A percentile compares a stretch with the other conserved stretches of the same genome.
These are phyloP conservation scores for Gryganskiella cystojenkinii DNA, from an alignment of 192 early-diverging fungal species.

Conservation along the genomic window DNA sequence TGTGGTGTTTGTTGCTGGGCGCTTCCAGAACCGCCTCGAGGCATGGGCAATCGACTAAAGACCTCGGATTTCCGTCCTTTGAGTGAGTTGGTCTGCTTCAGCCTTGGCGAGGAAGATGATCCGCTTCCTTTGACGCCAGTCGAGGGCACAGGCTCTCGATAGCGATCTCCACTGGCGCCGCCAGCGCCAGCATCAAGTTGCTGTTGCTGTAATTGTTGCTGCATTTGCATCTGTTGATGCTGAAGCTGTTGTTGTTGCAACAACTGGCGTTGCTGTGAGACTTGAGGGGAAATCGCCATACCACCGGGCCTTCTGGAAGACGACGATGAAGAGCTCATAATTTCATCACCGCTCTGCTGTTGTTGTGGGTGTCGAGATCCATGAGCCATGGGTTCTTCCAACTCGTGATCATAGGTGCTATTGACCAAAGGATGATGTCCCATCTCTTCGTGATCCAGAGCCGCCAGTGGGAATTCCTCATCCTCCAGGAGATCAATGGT, in stretches of 20 bases:
- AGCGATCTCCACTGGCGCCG: conserved; percentile 8
- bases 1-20: too few species aligned
- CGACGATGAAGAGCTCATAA: too few species aligned
- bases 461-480: conserved; percentile 41
- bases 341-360: neutral
- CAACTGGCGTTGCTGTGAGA: conserved; percentile 2
- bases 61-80: conserved; percentile 40
- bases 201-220: conserved; percentile 30
- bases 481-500: conserved; percentile 50
- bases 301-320: too few species aligned
- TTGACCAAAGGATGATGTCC: conserved; percentile 29
- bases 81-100: conserved; percentile 37
- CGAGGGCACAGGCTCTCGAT: conserved; percentile 31
- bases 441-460: conserved; percentile 41
- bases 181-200: conserved; percentile 14
- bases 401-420: conserved; percentile 39
- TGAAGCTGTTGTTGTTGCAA: conserved; percentile 34
- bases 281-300: neutral
- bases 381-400: conserved; percentile 22
- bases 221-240: conserved; percentile 15
- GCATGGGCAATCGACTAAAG: conserved; percentile 43
- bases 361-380: conserved; percentile 8
- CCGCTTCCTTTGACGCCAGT: conserved; percentile 8
- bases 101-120: conserved; percentile 15
- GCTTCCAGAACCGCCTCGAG: conserved; percentile 26